A percentile compares a stretch with the other conserved stretches of the same genome.
phyloP scores from a whole-genome alignment of 345 rosid genomes.

The Citrus sinensis region DVS_A1.0 CM039163.1:51615501-51616000 shows the following conservation, averaged over 20 bases:
- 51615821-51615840: conserved; percentile 31
- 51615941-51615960: conserved; percentile 45
- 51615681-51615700: conserved; percentile 64
- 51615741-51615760: conserved; percentile 78
- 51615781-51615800: conserved; percentile 52
- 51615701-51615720: conserved; percentile 38
- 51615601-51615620: conserved; percentile 60
- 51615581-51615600: conserved; percentile 37
- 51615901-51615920: conserved; percentile 50
- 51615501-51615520: conserved; percentile 49
- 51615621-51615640: conserved; percentile 70
- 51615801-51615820: conserved; percentile 37
- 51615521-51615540: conserved; percentile 33
- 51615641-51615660: conserved; percentile 46
- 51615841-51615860: conserved; percentile 39
- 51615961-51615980: conserved; percentile 47
- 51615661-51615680: conserved; percentile 38
- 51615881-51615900: conserved; percentile 57
- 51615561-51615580: conserved; percentile 30
- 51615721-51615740: conserved; percentile 45
- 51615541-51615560: conserved; percentile 35
- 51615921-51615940: conserved; percentile 55
- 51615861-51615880: conserved; percentile 45
- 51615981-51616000: conserved; percentile 24
- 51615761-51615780: conserved; percentile 74